phyloP scores from a whole-genome alignment of 2,329 filamentous ascomycete genomes.

The Coniochaeta ligniaria region DNA sequence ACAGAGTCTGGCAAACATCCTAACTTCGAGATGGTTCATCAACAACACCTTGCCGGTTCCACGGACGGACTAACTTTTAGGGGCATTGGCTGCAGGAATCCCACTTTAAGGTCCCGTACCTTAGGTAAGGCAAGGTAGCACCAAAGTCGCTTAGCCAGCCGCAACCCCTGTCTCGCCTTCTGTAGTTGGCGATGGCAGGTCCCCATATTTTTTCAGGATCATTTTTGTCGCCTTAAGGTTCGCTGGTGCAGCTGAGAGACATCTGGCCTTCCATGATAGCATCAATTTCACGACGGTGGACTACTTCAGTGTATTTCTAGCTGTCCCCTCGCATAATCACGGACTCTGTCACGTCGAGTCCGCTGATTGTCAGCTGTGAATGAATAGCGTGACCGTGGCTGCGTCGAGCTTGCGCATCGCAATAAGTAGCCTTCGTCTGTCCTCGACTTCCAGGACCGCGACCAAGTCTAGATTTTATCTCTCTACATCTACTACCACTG shows the following conservation, averaged over 20 bases:
- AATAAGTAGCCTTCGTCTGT: background rate
- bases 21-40: background rate
- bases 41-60: background rate
- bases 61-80: background rate
- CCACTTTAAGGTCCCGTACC: too few species aligned
- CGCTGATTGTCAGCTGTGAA: background rate
- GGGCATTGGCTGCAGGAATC: too few species aligned
- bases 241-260: background rate
- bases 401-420: slow-evolving; percentile 1
- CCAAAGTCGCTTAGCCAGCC: too few species aligned
- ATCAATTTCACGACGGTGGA: background rate
- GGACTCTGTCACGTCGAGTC: background rate
- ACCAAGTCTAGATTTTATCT: background rate
- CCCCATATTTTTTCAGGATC: background rate
- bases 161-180: background rate
- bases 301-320: background rate
- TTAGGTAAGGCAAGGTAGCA: too few species aligned
- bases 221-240: slow-evolving; percentile 1
- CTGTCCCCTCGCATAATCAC: background rate
- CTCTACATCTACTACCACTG: background rate
- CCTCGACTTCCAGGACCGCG: background rate
- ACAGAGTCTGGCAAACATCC: background rate
- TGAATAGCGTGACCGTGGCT: background rate
- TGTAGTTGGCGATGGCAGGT: background rate
- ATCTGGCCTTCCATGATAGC: background rate